These are phyloP conservation scores for Fusarium sp. DNA, from an alignment of 2,329 filamentous ascomycete genomes.

Conservation along the genomic window DNA sequence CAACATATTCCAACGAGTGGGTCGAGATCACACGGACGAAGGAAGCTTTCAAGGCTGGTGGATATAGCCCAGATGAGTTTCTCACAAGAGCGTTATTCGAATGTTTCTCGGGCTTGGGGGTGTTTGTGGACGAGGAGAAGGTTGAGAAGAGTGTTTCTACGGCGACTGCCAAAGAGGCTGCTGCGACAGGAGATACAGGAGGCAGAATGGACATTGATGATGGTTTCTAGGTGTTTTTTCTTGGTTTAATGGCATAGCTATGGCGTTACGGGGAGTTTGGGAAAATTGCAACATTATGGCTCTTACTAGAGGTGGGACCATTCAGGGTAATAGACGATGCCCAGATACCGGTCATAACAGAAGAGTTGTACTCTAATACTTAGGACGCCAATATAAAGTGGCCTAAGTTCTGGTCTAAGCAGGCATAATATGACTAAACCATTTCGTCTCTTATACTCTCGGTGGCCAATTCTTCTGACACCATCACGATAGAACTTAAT, in stretches of 20 bases:
- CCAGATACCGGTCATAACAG: no score
- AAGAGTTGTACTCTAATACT: not conserved
- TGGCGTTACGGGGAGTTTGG: constrained; percentile 40
- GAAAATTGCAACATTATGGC: constrained; percentile 1
- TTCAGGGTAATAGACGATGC: no score
- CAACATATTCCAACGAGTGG: constrained; percentile 80
- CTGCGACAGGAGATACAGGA: constrained; percentile 48
- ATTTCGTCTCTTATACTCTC: not conserved
- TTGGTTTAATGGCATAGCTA: constrained; percentile 39
- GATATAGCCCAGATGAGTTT: constrained; percentile 86
- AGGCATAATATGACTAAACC: not conserved
- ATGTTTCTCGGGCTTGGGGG: constrained; percentile 88
- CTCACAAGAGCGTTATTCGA: constrained; percentile 85
- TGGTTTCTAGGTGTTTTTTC: constrained; percentile 52
- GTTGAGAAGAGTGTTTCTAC: constrained; percentile 53
- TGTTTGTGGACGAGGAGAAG: constrained; percentile 86
- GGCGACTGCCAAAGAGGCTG: constrained; percentile 53
- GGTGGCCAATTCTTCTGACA: not conserved
- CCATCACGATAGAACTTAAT: not conserved
- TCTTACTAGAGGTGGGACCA: constrained; percentile 1
- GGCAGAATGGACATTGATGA: constrained; percentile 64
- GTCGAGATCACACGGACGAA: constrained; percentile 76
- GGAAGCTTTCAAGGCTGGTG: constrained; percentile 76
- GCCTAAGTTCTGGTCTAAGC: not conserved
- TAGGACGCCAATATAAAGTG: not conserved